phyloP scores from a whole-genome alignment of 345 rosid genomes.

The Sisymbrium irio region DNA sequence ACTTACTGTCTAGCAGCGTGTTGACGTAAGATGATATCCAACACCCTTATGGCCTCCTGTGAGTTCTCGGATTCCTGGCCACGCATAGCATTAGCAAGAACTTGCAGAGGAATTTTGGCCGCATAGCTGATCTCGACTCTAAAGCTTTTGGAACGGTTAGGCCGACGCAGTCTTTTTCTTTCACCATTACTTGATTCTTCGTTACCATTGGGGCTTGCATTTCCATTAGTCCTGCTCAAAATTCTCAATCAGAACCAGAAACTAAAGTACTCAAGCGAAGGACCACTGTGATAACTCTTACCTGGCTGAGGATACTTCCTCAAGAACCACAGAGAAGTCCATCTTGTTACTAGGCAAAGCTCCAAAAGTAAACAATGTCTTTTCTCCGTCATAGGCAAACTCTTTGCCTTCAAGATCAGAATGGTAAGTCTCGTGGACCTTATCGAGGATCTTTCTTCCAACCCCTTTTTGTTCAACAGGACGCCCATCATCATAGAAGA shows the following conservation, averaged over 20 bases:
- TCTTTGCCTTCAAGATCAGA: slow-evolving; percentile 67
- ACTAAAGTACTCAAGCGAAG: not conserved
- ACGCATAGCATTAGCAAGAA: slow-evolving; percentile 73
- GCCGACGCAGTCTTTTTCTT: slow-evolving; percentile 64
- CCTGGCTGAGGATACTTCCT: slow-evolving; percentile 60
- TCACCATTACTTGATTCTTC: slow-evolving; percentile 43
- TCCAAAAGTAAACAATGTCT: slow-evolving; percentile 78
- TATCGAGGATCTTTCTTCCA: slow-evolving; percentile 70
- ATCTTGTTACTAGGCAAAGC: slow-evolving; percentile 71
- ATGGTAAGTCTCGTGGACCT: slow-evolving; percentile 65
- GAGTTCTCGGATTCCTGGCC: slow-evolving; percentile 84
- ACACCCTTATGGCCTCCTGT: slow-evolving; percentile 73
- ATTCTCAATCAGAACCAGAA: not conserved
- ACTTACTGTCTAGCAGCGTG: slow-evolving; percentile 88
- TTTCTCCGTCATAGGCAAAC: slow-evolving; percentile 94
- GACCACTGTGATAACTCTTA: slow-evolving; percentile 13
- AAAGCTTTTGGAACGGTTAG: slow-evolving; percentile 53
- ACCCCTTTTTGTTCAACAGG: slow-evolving; percentile 81
- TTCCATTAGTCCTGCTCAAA: slow-evolving; percentile 53
- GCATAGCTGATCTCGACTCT: slow-evolving; percentile 77
- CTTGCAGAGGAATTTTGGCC: slow-evolving; percentile 76
- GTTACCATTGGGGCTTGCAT: slow-evolving; percentile 49
- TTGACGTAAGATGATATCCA: slow-evolving; percentile 82
- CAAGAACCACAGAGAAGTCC: slow-evolving; percentile 77
- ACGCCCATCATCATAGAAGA: slow-evolving; percentile 81